phyloP scores from a whole-genome alignment of 2,329 filamentous ascomycete species.

The Aschersonia sp. region DNA sequence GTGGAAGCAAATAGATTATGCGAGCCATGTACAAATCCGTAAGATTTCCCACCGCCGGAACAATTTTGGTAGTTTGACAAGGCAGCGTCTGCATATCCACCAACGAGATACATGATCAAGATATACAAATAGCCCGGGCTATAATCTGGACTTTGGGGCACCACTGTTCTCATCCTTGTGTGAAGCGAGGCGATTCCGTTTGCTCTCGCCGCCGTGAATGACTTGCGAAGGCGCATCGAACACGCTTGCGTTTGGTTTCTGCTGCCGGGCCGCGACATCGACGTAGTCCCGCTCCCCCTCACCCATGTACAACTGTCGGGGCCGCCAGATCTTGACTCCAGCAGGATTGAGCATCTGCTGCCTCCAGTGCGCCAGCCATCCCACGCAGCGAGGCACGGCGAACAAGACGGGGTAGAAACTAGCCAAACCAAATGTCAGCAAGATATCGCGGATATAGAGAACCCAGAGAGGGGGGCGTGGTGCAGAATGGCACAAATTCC shows the following conservation, averaged over 20 bases:
- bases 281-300: constrained; percentile 28
- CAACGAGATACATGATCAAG: too few species aligned
- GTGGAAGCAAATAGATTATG: too few species aligned
- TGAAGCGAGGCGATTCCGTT: constrained; percentile 23
- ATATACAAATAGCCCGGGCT: not conserved
- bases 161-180: constrained; percentile 22
- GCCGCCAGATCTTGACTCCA: constrained; percentile 36
- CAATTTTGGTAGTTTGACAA: too few species aligned
- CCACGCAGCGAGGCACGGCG: constrained; percentile 33
- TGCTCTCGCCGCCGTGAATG: constrained; percentile 26
- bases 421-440: not conserved
- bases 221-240: constrained; percentile 22
- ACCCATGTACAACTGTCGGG: constrained; percentile 32
- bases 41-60: too few species aligned
- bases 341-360: constrained; percentile 30
- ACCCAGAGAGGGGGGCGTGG: not conserved
- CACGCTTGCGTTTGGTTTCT: constrained; percentile 13
- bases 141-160: constrained; percentile 11
- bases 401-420: constrained; percentile 36
- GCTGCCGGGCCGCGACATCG: constrained; percentile 17
- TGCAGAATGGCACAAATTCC: not conserved
- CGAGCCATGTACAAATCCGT: too few species aligned
- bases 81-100: too few species aligned
- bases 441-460: not conserved
- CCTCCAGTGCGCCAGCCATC: constrained; percentile 37